Evolutionary conservation across 768 basidiomycete genomes (phyloP), one percentile per base, ranked within the genome.

Genomic region (Lepiota venenata): DNA sequence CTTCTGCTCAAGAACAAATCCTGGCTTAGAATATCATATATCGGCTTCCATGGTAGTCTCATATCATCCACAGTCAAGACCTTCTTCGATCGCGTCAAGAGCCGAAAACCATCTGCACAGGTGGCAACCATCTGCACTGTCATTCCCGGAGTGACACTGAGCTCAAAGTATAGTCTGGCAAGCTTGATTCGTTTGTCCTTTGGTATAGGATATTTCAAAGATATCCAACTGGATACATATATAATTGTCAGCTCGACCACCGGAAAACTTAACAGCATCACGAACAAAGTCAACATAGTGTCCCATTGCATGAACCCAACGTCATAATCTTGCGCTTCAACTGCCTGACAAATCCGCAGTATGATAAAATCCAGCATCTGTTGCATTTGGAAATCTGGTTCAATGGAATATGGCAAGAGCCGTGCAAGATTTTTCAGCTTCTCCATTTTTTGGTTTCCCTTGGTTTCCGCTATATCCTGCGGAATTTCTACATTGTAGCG

Each of bases 181-280:
- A 95, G 73, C 39, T 72, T 75, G 50, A 93, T 82, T 52, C 92
- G 78, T 61, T 83, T 86, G 56, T 84, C 83, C 64, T 87, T 86
- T 52, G 89, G 90, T 62, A 95, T 85, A 35, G 90, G 92, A 64
- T 93, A 93, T 64, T 91, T 90, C 66, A 94, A 78, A 74, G 85
- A 85, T 42, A 72, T 69, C 91, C 91, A 93, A 64, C 89, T 55
- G 18, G 27, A 49, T 18, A 52, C 58, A 18, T 56, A 61, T 32
- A 32, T 8, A 8, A 32, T 20, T 41, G 37, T 41, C 25, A 41
- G 37, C 15, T 35, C 14, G 8, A 32, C 55, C 41, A 46, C n/a
- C 50, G 55, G 42, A 47, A 11, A 43, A 20, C 32, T 50, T 53
- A 25, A 50, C 11, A 42, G 51, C 8, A 39, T 52, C 15, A 80